A percentile compares a stretch with the other conserved stretches of the same genome.
Conservation (phyloP, 768 basidiomycete species). For the Naganishia onofrii region DNA sequence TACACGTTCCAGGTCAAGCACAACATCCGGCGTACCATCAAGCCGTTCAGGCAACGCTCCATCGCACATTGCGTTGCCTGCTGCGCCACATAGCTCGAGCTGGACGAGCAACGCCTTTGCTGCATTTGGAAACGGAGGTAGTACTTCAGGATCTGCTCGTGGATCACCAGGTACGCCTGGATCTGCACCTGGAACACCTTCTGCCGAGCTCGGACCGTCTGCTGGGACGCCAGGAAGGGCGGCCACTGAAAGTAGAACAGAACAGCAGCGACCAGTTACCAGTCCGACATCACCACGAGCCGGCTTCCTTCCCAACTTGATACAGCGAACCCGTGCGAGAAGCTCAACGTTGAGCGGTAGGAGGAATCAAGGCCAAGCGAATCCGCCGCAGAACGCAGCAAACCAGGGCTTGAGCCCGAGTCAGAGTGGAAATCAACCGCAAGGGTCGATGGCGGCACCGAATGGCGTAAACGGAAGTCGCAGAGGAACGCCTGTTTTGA, state of each 20-base stretch:
- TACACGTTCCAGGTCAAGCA: conserved; percentile 14
- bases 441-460: neutral
- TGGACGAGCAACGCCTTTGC: conserved; percentile 24
- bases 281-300: conserved; percentile 44
- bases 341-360: conserved; percentile 41
- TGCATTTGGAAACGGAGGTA: neutral
- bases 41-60: conserved; percentile 11
- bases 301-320: conserved; percentile 48
- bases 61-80: conserved; percentile 6
- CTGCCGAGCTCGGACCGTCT: neutral
- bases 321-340: conserved; percentile 41
- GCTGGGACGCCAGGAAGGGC: neutral
- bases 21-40: conserved; percentile 1
- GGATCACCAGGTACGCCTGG: conserved; percentile 12
- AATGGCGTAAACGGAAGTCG: conserved; percentile 13
- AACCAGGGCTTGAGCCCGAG: conserved; percentile 22
- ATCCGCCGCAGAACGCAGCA: neutral
- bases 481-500: conserved; percentile 3
- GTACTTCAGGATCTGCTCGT: neutral
- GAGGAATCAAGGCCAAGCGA: conserved; percentile 17
- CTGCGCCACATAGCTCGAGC: conserved; percentile 4
- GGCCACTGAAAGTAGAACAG: neutral
- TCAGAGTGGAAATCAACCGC: conserved; percentile 1
- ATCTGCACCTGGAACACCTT: conserved; percentile 12
- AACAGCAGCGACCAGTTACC: conserved; percentile 13